Conservation (phyloP, 139 green algal genomes). For the Chlamydomonas incerta region DNA sequence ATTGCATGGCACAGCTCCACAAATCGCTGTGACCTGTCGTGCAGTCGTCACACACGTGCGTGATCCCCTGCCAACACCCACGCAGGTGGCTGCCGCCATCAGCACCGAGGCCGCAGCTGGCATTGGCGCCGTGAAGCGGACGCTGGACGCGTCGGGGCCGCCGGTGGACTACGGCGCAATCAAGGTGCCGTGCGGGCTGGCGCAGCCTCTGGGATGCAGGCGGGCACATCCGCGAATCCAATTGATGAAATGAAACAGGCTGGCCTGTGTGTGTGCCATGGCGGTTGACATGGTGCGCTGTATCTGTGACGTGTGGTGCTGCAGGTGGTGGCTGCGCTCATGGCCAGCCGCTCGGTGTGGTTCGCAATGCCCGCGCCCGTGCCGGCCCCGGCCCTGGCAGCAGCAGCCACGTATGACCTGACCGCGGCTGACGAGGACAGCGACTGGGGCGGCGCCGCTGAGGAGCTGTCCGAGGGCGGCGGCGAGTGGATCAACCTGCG, state of each 20-base stretch:
- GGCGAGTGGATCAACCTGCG: background rate
- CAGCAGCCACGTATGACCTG: background rate
- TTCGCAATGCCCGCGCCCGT: background rate
- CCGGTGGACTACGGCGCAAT: conserved; percentile 39
- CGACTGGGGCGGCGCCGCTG: background rate
- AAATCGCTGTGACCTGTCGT: too few relatives aligned
- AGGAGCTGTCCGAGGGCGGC: background rate
- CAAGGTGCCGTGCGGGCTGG: too few relatives aligned
- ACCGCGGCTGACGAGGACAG: background rate
- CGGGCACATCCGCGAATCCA: too few relatives aligned
- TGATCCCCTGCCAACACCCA: background rate
- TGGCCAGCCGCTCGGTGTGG: conserved; percentile 25
- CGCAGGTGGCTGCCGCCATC: conserved; percentile 25
- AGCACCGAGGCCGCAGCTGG: background rate
- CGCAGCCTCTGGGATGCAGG: too few relatives aligned
- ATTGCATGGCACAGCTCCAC: too few relatives aligned
- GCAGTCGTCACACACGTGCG: too few relatives aligned
- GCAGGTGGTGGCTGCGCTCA: conserved; percentile 29
- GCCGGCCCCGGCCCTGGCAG: background rate
- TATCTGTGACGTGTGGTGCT: too few relatives aligned
- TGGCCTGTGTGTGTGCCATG: too few relatives aligned
- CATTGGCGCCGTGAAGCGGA: conserved; percentile 18
- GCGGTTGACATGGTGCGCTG: too few relatives aligned
- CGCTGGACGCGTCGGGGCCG: conserved; percentile 15
- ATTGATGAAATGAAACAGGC: too few relatives aligned